Evolutionary conservation across 2,329 filamentous ascomycete genomes (phyloP), one percentile per base, ranked within the genome.

Genomic region (Orbilia brochopaga): DNA sequence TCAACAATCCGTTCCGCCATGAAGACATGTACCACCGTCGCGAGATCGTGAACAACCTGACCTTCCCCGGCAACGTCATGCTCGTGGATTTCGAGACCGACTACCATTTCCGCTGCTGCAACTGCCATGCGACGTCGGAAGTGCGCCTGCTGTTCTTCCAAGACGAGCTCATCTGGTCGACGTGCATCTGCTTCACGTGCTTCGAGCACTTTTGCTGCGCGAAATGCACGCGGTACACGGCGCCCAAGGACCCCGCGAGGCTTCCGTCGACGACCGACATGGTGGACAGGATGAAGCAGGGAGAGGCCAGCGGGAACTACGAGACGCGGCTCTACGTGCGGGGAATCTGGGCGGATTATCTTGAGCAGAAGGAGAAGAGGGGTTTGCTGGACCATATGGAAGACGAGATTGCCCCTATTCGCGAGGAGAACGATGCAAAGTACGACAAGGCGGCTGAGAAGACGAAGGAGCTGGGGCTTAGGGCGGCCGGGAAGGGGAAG

Each of bases 21-120:
- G 42, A 60, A 15, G 66, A 55, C 17, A 70, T 70, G 66, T 60
- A 63, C 23, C 59, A 64, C 5, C 54, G 66, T 13, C 66, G 59
- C 27, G 42, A 60, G 21, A 70, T 70, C 7, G 63, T 70, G 24
- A 70, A 64, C 42, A 46, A 30, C 7, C 17, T 70, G 17, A 64
- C 59, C 17, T 70, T 64, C 50, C 66, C 66, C 2, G 60, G 52
- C 8, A 70, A 70, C 17, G 59, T 30, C 11, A 70, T 70, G 66
- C 13, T 70, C 8, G 8, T 27, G 2, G 59, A 63, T 7, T 58
- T 59, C 21, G n/a, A 24, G 10, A 62, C 50, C 19, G 30, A 64
- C 44, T 70, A 70, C n/a, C 51, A 51, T 54, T 70, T 70, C 27
- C 13, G 4, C 2, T 70, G 66, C 40, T 70, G 66, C 44, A 17